A percentile compares a stretch with the other conserved stretches of the same genome.
Conservation (phyloP, 2,329 filamentous ascomycete genomes). For the Xylariaceae sp. region DNA sequence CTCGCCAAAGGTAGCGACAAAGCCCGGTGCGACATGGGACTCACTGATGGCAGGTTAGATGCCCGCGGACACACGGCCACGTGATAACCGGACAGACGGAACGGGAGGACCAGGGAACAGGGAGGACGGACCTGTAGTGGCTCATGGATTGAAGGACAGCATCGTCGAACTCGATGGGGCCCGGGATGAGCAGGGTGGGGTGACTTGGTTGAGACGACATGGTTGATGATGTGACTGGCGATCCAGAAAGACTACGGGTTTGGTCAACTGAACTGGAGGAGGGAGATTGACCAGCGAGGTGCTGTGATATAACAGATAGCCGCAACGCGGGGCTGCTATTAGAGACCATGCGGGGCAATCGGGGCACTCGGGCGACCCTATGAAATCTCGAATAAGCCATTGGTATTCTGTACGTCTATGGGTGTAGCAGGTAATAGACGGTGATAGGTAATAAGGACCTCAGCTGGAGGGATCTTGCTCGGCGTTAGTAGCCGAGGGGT, state of each 20-base stretch:
- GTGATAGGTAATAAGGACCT: too few relatives aligned
- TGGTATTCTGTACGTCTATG: not conserved
- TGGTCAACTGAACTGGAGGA: slow-evolving; percentile 25
- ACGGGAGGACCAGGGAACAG: not conserved
- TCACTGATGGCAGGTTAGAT: slow-evolving; percentile 53
- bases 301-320: slow-evolving; percentile 29
- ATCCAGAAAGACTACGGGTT: slow-evolving; percentile 27
- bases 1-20: slow-evolving; percentile 88
- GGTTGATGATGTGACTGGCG: slow-evolving; percentile 28
- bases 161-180: slow-evolving; percentile 98
- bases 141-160: slow-evolving; percentile 90
- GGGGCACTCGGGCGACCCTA: slow-evolving; percentile 25
- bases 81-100: not conserved
- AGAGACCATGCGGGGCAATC: slow-evolving; percentile 26
- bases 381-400: slow-evolving; percentile 27
- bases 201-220: slow-evolving; percentile 61
- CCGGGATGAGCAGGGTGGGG: slow-evolving; percentile 83
- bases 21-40: slow-evolving; percentile 85
- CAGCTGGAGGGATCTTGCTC: not conserved
- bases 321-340: slow-evolving; percentile 31
- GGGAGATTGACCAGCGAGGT: slow-evolving; percentile 23
- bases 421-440: not conserved
- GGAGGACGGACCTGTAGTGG: slow-evolving; percentile 68
- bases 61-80: not conserved
- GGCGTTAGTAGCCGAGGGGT: not conserved